Evolutionary conservation across 23 red algal species (phyloP), one percentile per base, ranked within the genome.

Genomic region (Gracilaria gracilis): DNA sequence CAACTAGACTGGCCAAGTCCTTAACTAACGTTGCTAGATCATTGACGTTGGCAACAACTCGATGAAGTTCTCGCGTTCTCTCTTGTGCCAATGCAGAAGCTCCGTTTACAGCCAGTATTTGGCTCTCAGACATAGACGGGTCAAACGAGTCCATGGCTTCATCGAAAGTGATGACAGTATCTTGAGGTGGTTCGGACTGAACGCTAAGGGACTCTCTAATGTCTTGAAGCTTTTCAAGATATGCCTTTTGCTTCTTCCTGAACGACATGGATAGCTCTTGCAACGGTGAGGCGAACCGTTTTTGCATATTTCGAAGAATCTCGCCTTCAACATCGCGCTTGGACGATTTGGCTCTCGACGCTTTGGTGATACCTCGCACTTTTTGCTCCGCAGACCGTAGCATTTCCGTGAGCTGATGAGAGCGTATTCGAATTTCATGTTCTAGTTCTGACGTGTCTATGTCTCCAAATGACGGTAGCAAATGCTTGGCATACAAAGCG

Each of bases 21-120:
- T 87, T 84, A 72, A 98, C 88, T 21, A 98, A 54, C 23, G 82
- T 67, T n/a, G 96, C 93, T 48, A 98, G 57, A 36, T 98, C 96
- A 37, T 95, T 88, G 58, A 98, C 92, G 46, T 86, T 93, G 27
- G 73, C 71, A 19, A 74, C 93, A 36, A 98, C 88, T 17, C 54
- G 55, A 29, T 65, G 49, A 13, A 95, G 81, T 81, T 95, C 93
- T 16, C 79, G 47, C 19, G 84, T 81, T 38, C 96, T 57, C 51
- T 93, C 83, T 31, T 90, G 82, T 23, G 87, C 85, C 9, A 91
- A 57, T 2, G 31, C 76, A 9, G 91, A 84, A 5, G 90, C 93
- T 5, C 66, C 48, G 13, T 88, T 84, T 48, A 89, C 77, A 15
- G 87, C 53, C 23, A 86, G 67, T 42, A 93, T 27, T 62, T 97